Evolutionary conservation across 78 protist genomes (phyloP).

Genomic region (Goniomonas avonlea): DNA sequence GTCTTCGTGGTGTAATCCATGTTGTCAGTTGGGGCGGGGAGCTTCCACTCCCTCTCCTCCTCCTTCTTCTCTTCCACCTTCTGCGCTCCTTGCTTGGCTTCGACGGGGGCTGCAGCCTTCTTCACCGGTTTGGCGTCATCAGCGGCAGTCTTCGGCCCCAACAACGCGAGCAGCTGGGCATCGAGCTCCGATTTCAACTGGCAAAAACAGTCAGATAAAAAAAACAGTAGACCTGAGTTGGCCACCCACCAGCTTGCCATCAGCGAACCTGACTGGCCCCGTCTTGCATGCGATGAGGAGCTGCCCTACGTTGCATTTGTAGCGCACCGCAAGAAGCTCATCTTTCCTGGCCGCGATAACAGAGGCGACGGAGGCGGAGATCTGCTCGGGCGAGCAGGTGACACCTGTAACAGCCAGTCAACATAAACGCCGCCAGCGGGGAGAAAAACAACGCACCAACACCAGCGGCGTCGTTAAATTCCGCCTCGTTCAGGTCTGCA

Average conservation of each 20-base stretch:
- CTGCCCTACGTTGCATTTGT: background rate
- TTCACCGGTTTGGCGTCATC: background rate
- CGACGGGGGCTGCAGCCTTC: too few species aligned
- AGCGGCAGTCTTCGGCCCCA: constrained; percentile 27
- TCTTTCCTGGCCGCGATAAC: background rate
- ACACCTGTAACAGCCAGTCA: background rate
- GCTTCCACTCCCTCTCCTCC: background rate
- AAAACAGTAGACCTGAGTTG: too few species aligned
- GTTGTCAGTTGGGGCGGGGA: background rate
- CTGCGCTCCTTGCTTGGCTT: background rate
- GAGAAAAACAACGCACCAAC: background rate
- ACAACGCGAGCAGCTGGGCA: background rate
- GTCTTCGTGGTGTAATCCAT: background rate
- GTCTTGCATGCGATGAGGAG: background rate
- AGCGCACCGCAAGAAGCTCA: background rate
- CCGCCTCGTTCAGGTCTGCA: background rate
- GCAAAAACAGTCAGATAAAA: too few species aligned
- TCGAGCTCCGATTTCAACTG: background rate
- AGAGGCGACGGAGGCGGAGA: background rate
- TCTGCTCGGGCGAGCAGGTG: background rate
- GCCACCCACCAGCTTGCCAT: too few species aligned
- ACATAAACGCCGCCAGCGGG: background rate
- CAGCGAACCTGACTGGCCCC: background rate
- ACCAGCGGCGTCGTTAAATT: background rate
- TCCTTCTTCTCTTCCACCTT: constrained; percentile 4